These are phyloP conservation scores for Neonectria punicea DNA, from an alignment of 2,329 filamentous ascomycete species.

Conservation along the genomic window DNA sequence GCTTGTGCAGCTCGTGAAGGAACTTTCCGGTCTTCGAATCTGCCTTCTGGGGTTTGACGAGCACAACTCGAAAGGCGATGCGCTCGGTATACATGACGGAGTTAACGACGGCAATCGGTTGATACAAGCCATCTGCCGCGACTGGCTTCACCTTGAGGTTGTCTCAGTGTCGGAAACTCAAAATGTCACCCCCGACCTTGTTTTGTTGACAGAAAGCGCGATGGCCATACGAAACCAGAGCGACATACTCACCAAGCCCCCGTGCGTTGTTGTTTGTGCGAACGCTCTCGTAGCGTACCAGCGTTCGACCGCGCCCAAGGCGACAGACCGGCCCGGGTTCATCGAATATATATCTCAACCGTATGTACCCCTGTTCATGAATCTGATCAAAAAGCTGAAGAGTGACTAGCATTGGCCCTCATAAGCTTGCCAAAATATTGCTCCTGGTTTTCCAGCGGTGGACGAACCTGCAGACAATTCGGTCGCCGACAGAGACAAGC, in stretches of 20 bases:
- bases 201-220: constrained; percentile 37
- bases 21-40: background rate
- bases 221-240: constrained; percentile 10
- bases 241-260: constrained; percentile 25
- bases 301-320: constrained; percentile 32
- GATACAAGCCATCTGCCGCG: constrained; percentile 30
- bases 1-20: background rate
- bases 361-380: constrained; percentile 35
- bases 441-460: constrained; percentile 42
- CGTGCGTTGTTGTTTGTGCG: constrained; percentile 48
- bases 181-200: constrained; percentile 40
- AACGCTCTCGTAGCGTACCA: constrained; percentile 46
- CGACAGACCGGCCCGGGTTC: constrained; percentile 34
- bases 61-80: background rate
- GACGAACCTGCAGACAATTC: constrained; percentile 34
- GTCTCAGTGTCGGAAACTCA: constrained; percentile 12
- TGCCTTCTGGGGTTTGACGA: background rate
- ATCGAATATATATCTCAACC: constrained; percentile 54
- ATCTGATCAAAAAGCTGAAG: constrained; percentile 2
- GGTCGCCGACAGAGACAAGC: background rate
- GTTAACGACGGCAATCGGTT: constrained; percentile 13
- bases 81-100: background rate
- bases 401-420: constrained; percentile 47
- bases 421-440: constrained; percentile 51
- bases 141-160: constrained; percentile 38